Evolutionary conservation across 352 stramenopile species (phyloP).

Genomic region (Phytophthora sp.): DNA sequence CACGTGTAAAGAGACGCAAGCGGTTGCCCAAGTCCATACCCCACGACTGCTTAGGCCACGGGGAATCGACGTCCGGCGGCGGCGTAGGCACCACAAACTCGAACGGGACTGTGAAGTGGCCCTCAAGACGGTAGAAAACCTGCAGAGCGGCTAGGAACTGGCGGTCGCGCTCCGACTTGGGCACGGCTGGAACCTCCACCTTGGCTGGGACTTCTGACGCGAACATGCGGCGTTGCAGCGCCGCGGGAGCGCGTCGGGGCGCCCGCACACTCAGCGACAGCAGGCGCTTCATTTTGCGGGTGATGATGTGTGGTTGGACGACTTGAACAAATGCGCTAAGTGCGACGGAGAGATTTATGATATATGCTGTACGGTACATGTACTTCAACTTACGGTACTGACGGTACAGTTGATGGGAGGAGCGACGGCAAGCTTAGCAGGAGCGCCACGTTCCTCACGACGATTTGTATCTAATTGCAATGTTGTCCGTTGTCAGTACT

Average conservation of each 20-base stretch:
- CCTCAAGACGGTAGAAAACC: conserved; percentile 55
- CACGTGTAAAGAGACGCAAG: conserved; percentile 64
- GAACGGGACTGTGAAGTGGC: conserved; percentile 74
- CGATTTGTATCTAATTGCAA: too few relatives aligned
- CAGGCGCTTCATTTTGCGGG: conserved; percentile 24
- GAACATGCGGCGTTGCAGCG: conserved; percentile 4
- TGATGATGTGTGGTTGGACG: conserved; percentile 16
- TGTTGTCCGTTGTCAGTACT: too few relatives aligned
- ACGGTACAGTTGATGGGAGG: conserved; percentile 15
- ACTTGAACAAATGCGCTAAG: neutral
- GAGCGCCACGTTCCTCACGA: too few relatives aligned
- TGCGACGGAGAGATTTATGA: conserved; percentile 12
- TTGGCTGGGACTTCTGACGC: neutral
- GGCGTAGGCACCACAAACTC: conserved; percentile 58
- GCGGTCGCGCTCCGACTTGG: conserved; percentile 51
- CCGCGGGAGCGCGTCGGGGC: neutral
- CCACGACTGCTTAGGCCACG: conserved; percentile 58
- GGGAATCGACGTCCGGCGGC: conserved; percentile 1
- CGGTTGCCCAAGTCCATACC: conserved; percentile 59
- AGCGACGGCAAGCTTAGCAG: too few relatives aligned
- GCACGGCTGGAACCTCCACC: conserved; percentile 6
- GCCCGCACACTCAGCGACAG: conserved; percentile 4
- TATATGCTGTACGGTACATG: neutral
- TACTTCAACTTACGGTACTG: conserved; percentile 11
- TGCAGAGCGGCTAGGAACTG: conserved; percentile 61